phyloP scores from a whole-genome alignment of 495 filamentous ascomycete genomes.

The Hypoxylon trugodes region DNA sequence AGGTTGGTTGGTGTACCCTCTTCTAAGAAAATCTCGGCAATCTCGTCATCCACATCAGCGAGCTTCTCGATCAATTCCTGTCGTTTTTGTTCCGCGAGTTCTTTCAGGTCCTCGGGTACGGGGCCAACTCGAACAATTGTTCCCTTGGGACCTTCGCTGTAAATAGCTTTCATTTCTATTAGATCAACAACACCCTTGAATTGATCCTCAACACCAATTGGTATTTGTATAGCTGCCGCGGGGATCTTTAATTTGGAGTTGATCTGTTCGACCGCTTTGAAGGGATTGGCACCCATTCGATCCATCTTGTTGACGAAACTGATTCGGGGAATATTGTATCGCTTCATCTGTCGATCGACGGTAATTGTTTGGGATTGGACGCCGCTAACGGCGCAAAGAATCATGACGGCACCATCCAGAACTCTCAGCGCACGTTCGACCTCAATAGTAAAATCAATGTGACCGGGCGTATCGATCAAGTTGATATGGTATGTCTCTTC shows the following conservation, averaged over 20 bases:
- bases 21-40: constrained; percentile 94
- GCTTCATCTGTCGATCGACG: constrained; percentile 97
- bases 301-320: constrained; percentile 99
- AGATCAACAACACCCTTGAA: constrained; percentile 96
- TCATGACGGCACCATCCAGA: constrained; percentile 97
- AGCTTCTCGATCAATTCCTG: constrained; percentile 90
- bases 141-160: constrained; percentile 85
- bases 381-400: constrained; percentile 95
- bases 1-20: constrained; percentile 76
- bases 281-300: constrained; percentile 97
- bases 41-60: constrained; percentile 98
- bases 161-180: constrained; percentile 89
- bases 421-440: constrained; percentile 96
- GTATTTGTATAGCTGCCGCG: constrained; percentile 93
- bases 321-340: constrained; percentile 95
- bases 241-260: constrained; percentile 92
- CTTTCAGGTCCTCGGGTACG: constrained; percentile 79
- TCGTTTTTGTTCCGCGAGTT: constrained; percentile 79
- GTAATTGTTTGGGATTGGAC: constrained; percentile 99
- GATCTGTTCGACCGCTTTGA: constrained; percentile 97
- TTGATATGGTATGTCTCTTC: constrained; percentile 97
- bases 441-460: constrained; percentile 99
- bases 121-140: constrained; percentile 74
- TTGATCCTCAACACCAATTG: constrained; percentile 90
- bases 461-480: constrained; percentile 97